Evolutionary conservation across 1,284 basidiomycete species (phyloP).

Genomic region (Malassezia furfur): DNA sequence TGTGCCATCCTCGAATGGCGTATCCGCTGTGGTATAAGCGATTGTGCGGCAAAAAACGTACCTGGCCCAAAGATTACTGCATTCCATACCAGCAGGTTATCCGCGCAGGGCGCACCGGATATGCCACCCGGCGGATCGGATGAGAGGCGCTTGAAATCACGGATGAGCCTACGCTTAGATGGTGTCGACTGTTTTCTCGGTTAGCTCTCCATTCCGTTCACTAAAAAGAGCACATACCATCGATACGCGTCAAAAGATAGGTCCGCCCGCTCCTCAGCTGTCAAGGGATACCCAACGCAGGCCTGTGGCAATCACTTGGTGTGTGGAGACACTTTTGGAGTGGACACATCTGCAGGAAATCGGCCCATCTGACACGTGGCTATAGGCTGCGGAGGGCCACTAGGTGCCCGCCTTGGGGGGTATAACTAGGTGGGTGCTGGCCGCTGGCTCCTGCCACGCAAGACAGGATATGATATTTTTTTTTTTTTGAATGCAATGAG

Average conservation of each 20-base stretch:
- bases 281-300: not conserved
- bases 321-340: not conserved
- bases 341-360: not conserved
- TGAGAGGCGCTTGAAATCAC: conserved; percentile 75
- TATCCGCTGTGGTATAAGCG: conserved; percentile 61
- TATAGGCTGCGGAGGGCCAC: too few relatives aligned
- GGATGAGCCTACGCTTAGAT: conserved; percentile 43
- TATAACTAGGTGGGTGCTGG: too few relatives aligned
- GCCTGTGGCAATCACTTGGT: not conserved
- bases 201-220: not conserved
- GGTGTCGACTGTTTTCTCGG: conserved; percentile 34
- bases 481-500: not conserved
- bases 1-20: conserved; percentile 96
- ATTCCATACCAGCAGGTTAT: conserved; percentile 99
- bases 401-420: too few relatives aligned
- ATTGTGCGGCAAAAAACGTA: conserved; percentile 48
- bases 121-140: conserved; percentile 90
- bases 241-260: too few relatives aligned
- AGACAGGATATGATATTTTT: too few relatives aligned
- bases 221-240: too few relatives aligned
- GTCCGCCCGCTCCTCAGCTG: too few relatives aligned
- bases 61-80: conserved; percentile 97
- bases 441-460: too few relatives aligned
- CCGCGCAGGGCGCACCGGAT: conserved; percentile 87
- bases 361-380: not conserved